These are phyloP conservation scores for Exophiala bonariae DNA, from an alignment of 2,329 filamentous ascomycete genomes.

Conservation along the genomic window DNA sequence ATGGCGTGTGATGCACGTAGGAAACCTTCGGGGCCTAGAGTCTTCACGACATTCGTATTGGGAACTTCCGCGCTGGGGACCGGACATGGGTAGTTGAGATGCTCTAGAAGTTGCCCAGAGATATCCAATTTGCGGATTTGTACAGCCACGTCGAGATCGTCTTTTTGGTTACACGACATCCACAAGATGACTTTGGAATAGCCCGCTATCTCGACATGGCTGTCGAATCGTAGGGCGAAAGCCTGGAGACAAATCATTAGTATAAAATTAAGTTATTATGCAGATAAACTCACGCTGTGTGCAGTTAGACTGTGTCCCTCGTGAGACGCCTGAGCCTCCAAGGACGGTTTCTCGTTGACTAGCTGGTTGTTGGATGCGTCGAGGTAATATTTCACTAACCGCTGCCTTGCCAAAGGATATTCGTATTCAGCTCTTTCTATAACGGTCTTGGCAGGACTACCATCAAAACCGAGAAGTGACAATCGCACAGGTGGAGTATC, in stretches of 20 bases:
- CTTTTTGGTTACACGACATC: conserved; percentile 41
- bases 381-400: not conserved
- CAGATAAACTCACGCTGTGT: conserved; percentile 31
- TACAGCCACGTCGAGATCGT: conserved; percentile 48
- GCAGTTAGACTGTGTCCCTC: too few relatives aligned
- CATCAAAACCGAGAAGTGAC: conserved; percentile 7
- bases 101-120: conserved; percentile 42
- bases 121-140: conserved; percentile 46
- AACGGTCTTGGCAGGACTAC: not conserved
- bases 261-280: too few relatives aligned
- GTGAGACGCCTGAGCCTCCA: conserved; percentile 38
- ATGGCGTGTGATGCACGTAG: conserved; percentile 42
- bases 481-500: conserved; percentile 43
- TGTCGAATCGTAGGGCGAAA: conserved; percentile 9
- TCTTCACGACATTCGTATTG: conserved; percentile 38
- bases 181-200: conserved; percentile 49
- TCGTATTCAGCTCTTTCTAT: not conserved
- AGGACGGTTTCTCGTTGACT: conserved; percentile 2
- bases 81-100: conserved; percentile 45
- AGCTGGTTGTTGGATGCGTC: too few relatives aligned
- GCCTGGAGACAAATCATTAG: not conserved
- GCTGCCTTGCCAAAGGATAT: not conserved
- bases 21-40: conserved; percentile 44
- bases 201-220: conserved; percentile 38
- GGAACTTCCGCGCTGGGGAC: conserved; percentile 40